Conservation (phyloP, 768 basidiomycete genomes). For the Mrakia blollopis region DNA sequence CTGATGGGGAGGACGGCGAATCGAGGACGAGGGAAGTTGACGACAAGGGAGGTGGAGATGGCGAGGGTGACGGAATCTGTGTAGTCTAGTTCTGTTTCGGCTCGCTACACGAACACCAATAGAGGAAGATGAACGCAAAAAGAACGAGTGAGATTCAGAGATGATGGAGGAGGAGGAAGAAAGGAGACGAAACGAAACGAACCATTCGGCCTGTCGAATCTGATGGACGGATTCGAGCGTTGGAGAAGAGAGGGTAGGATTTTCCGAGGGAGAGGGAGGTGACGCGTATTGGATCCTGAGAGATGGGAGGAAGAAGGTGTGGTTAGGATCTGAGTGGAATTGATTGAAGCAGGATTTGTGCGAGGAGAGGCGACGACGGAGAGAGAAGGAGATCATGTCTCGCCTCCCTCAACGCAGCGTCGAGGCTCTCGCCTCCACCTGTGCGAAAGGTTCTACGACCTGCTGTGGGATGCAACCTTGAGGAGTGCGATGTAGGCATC, state of each 20-base stretch:
- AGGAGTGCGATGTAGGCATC: no score
- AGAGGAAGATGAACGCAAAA: neutral
- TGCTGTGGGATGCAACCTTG: no score
- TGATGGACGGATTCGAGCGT: constrained; percentile 58
- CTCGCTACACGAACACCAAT: constrained; percentile 51
- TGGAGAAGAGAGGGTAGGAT: constrained; percentile 65
- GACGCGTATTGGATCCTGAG: constrained; percentile 76
- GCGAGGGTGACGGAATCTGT: constrained; percentile 70
- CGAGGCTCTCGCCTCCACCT: neutral
- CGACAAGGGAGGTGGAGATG: constrained; percentile 38
- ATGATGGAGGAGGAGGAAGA: neutral
- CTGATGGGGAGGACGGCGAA: constrained; percentile 55
- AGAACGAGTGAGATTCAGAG: neutral
- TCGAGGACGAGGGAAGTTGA: constrained; percentile 49
- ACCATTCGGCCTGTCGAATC: constrained; percentile 45
- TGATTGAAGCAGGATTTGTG: neutral
- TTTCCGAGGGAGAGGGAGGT: constrained; percentile 67
- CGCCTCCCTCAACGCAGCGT: no score
- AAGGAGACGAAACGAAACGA: constrained; percentile 32
- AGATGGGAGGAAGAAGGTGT: neutral
- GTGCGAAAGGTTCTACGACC: no score
- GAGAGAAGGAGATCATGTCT: neutral
- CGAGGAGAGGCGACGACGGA: neutral
- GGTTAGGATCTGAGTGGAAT: neutral
- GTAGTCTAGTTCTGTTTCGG: constrained; percentile 78